Conservation (phyloP, 2,329 filamentous ascomycete species). For the Alternaria triticina region DNA sequence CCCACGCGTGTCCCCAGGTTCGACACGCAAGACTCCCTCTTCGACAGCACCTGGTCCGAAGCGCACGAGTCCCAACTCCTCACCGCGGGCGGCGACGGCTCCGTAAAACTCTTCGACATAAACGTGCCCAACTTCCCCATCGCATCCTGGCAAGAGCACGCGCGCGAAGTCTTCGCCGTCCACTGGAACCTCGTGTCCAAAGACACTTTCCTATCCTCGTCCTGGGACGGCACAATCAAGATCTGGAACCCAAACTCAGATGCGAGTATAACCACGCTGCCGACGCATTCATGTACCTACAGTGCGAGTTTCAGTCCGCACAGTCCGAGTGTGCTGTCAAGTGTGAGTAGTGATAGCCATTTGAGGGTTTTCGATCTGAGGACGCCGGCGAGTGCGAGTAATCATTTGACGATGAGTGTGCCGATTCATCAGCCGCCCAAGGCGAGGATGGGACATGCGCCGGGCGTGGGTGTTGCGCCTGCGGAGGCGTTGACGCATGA, state of each 20-base stretch:
- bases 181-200: slow-evolving; percentile 93
- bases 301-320: slow-evolving; percentile 89
- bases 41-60: slow-evolving; percentile 95
- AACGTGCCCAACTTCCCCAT: slow-evolving; percentile 82
- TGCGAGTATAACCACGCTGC: slow-evolving; percentile 81
- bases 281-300: slow-evolving; percentile 93
- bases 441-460: slow-evolving; percentile 53
- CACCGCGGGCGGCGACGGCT: slow-evolving; percentile 89
- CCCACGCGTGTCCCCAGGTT: slow-evolving; percentile 63
- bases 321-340: slow-evolving; percentile 82
- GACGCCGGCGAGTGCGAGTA: slow-evolving; percentile 82
- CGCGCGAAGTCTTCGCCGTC: slow-evolving; percentile 89
- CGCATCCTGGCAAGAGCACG: slow-evolving; percentile 91
- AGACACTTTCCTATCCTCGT: slow-evolving; percentile 86
- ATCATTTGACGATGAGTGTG: slow-evolving; percentile 83
- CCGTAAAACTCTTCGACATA: slow-evolving; percentile 91
- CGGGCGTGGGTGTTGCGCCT: slow-evolving; percentile 61
- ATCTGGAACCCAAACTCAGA: slow-evolving; percentile 86
- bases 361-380: slow-evolving; percentile 91
- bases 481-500: slow-evolving; percentile 91
- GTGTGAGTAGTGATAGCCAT: slow-evolving; percentile 87
- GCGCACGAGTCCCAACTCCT: slow-evolving; percentile 94
- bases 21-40: slow-evolving; percentile 96
- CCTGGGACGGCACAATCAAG: slow-evolving; percentile 96
- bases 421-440: slow-evolving; percentile 77